phyloP scores from a whole-genome alignment of 2,329 filamentous ascomycete species.

The Paecilomyces variotii region DNA sequence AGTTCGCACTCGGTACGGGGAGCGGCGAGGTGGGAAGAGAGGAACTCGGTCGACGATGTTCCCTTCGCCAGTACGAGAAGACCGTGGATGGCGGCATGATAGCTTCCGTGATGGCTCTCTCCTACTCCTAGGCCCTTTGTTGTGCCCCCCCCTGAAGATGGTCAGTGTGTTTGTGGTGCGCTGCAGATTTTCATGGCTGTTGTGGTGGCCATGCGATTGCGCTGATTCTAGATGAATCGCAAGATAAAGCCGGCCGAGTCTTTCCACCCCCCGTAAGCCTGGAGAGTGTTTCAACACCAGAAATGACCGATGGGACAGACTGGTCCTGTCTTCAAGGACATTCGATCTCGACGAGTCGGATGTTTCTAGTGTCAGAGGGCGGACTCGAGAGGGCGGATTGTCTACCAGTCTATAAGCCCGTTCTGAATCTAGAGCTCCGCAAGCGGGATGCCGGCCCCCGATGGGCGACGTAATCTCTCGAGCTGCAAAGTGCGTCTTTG shows the following conservation, averaged over 20 bases:
- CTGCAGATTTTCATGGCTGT: neutral
- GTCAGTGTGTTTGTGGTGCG: conserved; percentile 2
- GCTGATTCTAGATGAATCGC: neutral
- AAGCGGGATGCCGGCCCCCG: neutral
- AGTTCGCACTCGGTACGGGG: conserved; percentile 2
- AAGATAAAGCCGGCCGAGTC: neutral
- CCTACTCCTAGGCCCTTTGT: conserved; percentile 7
- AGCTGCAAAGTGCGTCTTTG: neutral
- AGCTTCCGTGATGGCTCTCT: conserved; percentile 3
- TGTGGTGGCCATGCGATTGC: neutral
- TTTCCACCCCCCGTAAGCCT: neutral
- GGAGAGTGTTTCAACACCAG: neutral
- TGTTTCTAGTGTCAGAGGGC: neutral
- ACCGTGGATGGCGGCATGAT: conserved; percentile 30
- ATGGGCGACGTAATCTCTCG: neutral
- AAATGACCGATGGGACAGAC: neutral
- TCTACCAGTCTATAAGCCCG: neutral
- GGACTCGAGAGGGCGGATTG: neutral
- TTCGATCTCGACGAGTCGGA: neutral
- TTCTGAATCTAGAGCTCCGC: neutral
- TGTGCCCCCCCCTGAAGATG: conserved; percentile 9
- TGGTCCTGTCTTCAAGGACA: neutral
- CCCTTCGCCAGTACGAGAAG: conserved; percentile 34
- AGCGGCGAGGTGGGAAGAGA: conserved; percentile 16
- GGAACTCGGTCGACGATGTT: conserved; percentile 28